Conservation (phyloP, 2,329 filamentous ascomycete species). For the Keithomyces neogunnii region DNA sequence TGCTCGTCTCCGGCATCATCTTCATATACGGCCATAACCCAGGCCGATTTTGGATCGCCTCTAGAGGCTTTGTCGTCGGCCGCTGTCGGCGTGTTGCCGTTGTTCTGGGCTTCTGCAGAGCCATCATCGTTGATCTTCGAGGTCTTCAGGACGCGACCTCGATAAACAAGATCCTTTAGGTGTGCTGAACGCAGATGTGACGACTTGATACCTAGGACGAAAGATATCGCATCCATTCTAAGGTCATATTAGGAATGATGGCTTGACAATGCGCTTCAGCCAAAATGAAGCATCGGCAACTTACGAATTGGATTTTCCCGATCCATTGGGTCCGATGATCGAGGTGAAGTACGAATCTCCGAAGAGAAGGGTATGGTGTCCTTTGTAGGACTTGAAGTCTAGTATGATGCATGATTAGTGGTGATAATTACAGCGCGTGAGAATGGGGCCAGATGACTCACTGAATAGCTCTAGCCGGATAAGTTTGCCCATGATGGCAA, state of each 20-base stretch:
- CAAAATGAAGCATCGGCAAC: slow-evolving; percentile 21
- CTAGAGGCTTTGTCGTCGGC: slow-evolving; percentile 58
- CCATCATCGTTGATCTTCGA: slow-evolving; percentile 90
- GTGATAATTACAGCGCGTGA: slow-evolving; percentile 8
- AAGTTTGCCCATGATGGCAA: slow-evolving; percentile 80
- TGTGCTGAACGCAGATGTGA: slow-evolving; percentile 94
- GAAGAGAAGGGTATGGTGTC: slow-evolving; percentile 87
- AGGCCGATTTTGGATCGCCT: slow-evolving; percentile 84
- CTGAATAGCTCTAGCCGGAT: slow-evolving; percentile 91
- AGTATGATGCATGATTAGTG: slow-evolving; percentile 1
- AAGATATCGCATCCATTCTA: slow-evolving; percentile 98
- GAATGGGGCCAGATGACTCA: slow-evolving; percentile 34
- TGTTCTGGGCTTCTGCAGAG: slow-evolving; percentile 57
- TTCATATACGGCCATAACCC: slow-evolving; percentile 99
- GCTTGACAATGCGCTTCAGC: neutral
- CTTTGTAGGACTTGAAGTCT: slow-evolving; percentile 99
- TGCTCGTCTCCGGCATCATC: slow-evolving; percentile 94
- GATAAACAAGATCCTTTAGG: slow-evolving; percentile 90
- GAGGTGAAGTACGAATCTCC: slow-evolving; percentile 98
- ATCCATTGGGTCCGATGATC: slow-evolving; percentile 98
- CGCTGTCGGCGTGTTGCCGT: slow-evolving; percentile 52
- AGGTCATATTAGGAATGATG: neutral
- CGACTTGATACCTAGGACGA: slow-evolving; percentile 96
- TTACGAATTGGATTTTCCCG: slow-evolving; percentile 96
- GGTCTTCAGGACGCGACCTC: slow-evolving; percentile 84